Base-by-base conservation (phyloP, 495 filamentous ascomycete species). In the Amorphotheca resinae region DNA sequence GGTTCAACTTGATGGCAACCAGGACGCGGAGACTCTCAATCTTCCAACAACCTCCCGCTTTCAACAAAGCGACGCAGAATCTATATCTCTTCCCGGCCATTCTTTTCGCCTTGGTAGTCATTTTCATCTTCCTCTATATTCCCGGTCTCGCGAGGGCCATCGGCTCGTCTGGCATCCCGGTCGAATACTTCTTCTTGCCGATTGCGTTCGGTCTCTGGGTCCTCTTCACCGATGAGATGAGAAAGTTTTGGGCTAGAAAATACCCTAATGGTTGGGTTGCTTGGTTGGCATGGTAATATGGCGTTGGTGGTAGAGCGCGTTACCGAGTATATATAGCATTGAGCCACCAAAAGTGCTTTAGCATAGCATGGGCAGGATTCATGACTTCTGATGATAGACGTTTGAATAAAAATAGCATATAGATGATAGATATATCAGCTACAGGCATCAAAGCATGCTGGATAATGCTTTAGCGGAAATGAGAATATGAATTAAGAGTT, bases 181-280 rank as follows among this genome's bases (percentile, higher is more conserved):
- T 71, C 0, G 78, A 75, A 57, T 57, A 80, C 51, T 82, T 67
- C 61, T 81, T 83, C 52, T 49, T 83, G 22, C 79, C 79, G 0
- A 68, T 69, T 46, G 63, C 69, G 0, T 76, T 81, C 42, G 80
- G 74, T 0, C 5, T 80, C 28, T 76, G 67, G 1, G 57, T 81
- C 16, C 50, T 82, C 26, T 45, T 72, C 22, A 50, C 76, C 33
- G 74, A 79, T 46, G 76, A 78, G 54, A 61, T 28, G 28, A 58
- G 76, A 26, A 80, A 78, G 57, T 68, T 57, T 38, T 23, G 52
- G 9, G 60, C 74, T 9, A 57, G 75, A 36, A 66, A 38, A 30
- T 70, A 62, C 50, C 72, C 75, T 0, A 51, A 58, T 14, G 59
- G 74, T 0, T 22, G 65, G 2, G 15, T 70, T 2, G 68, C 60